Conservation (phyloP, 2,329 filamentous ascomycete genomes). For the Ophiocordyceps robertsii region DNA sequence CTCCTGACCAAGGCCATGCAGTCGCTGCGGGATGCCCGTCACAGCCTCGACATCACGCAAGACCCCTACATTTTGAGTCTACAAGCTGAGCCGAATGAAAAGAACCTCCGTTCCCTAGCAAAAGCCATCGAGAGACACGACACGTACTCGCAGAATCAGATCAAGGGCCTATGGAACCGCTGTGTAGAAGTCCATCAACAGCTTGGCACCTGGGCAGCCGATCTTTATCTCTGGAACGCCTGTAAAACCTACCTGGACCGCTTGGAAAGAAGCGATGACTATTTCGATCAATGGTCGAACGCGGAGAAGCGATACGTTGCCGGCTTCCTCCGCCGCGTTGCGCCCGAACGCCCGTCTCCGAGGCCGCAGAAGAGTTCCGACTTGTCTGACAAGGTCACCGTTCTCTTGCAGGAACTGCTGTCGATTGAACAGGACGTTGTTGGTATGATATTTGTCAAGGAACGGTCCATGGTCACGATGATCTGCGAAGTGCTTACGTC, state of each 20-base stretch:
- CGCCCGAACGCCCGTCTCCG: constrained; percentile 2
- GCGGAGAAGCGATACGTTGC: constrained; percentile 44
- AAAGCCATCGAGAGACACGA: constrained; percentile 27
- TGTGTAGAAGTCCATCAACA: constrained; percentile 36
- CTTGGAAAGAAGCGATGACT: constrained; percentile 8
- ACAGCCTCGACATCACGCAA: constrained; percentile 36
- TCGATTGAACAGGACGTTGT: constrained; percentile 26
- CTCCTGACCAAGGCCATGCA: constrained; percentile 22
- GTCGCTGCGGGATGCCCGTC: constrained; percentile 27
- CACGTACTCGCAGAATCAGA: constrained; percentile 39
- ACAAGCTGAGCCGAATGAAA: constrained; percentile 23
- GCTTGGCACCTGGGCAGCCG: constrained; percentile 55
- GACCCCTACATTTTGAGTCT: constrained; percentile 49
- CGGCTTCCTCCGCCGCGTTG: constrained; percentile 26
- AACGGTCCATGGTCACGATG: constrained; percentile 46
- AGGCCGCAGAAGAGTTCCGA: constrained; percentile 7
- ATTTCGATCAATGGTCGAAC: constrained; percentile 26
- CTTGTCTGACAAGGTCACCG: constrained; percentile 43
- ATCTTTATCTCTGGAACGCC: constrained; percentile 46
- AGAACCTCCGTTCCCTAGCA: constrained; percentile 22
- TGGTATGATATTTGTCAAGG: constrained; percentile 55
- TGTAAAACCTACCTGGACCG: constrained; percentile 21
- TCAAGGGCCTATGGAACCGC: constrained; percentile 39
- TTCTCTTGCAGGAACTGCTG: constrained; percentile 39
- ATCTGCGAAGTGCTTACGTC: constrained; percentile 42